Base-by-base conservation (phyloP, 306 rosid genomes). In the Glycine soja region DNA sequence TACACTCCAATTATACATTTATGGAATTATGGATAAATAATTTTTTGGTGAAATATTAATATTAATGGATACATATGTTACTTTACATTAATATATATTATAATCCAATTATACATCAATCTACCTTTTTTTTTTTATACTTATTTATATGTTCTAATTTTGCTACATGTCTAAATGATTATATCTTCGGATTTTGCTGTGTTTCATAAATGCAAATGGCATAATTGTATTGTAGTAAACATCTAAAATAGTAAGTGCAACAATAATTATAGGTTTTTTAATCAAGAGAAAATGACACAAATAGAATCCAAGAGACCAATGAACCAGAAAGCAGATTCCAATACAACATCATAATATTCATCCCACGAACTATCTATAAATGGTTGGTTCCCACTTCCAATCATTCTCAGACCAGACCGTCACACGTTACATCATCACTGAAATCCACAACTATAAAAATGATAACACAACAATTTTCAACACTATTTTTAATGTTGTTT, bases 361-460 rank as follows among this genome's bases (percentile, higher is more conserved):
- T 3, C 7, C 56, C 42, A 7, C 45, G 46, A 50, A 71, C 24
- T 71, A 47, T 47, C 75, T 70, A 47, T 48, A 70, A 70, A 47
- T 48, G 58, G 43, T 24, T 67, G 34, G 8, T 67, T 67, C 32
- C 53, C 72, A 67, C 52, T 67, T 67, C 53, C 72, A 43, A 67
- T 43, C 8, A 67, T 67, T 53, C 34, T 67, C 72, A 43, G n/a
- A 42, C 72, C 72, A 43, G 4, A 42, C 2, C 53, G 16, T 43
- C 36, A 43, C 15, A 67, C 53, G 36, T 67, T 42, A 67, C 72
- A 67, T 67, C 72, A 67, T 15, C 72, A 10, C 72, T 67, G 2
- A 67, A 8, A 42, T 65, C 38, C 71, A 38, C 14, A 15, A 43
- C 72, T 42, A 66, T n/a, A 66, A 63, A 66, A 40, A 65, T 65